These are phyloP conservation scores for Emmonsiellopsis sp. DNA, from an alignment of 2,329 filamentous ascomycete genomes.

Conservation along the genomic window DNA sequence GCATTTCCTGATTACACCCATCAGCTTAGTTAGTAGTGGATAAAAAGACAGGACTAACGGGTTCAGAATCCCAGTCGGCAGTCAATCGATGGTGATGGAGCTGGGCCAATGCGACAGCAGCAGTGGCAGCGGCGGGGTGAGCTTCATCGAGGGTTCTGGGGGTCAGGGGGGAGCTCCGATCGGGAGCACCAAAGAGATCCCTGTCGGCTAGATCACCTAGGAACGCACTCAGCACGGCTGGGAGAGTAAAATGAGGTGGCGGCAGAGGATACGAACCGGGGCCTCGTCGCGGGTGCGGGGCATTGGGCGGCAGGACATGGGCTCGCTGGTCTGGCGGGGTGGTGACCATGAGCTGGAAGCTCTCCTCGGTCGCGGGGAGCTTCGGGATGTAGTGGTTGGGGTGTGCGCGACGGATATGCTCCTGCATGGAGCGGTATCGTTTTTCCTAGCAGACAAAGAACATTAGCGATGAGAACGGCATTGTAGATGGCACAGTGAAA, in stretches of 20 bases:
- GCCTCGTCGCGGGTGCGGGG: constrained; percentile 10
- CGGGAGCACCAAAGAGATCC: constrained; percentile 59
- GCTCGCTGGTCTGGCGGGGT: constrained; percentile 69
- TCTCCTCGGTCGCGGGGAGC: constrained; percentile 94
- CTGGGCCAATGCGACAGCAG: constrained; percentile 79
- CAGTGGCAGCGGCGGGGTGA: constrained; percentile 60
- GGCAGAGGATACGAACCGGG: constrained; percentile 5
- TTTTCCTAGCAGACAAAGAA: constrained; percentile 61
- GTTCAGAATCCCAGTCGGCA: constrained; percentile 68
- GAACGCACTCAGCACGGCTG: constrained; percentile 5
- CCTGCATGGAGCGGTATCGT: constrained; percentile 96
- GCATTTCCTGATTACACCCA: constrained; percentile 51
- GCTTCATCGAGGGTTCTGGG: constrained; percentile 59
- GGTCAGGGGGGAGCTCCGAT: constrained; percentile 59
- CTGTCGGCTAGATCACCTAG: constrained; percentile 52
- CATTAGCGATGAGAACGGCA: not conserved
- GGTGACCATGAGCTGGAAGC: constrained; percentile 93
- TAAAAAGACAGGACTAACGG: constrained; percentile 45
- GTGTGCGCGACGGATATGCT: constrained; percentile 95
- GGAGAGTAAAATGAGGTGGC: not conserved
- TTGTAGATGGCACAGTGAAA: not conserved
- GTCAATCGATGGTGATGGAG: constrained; percentile 71
- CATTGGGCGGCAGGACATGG: constrained; percentile 37
- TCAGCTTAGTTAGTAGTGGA: not conserved
- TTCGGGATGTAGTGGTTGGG: constrained; percentile 96